Base-by-base conservation (phyloP, 495 filamentous ascomycete genomes). In the Penicillium bialowiezense region DNA sequence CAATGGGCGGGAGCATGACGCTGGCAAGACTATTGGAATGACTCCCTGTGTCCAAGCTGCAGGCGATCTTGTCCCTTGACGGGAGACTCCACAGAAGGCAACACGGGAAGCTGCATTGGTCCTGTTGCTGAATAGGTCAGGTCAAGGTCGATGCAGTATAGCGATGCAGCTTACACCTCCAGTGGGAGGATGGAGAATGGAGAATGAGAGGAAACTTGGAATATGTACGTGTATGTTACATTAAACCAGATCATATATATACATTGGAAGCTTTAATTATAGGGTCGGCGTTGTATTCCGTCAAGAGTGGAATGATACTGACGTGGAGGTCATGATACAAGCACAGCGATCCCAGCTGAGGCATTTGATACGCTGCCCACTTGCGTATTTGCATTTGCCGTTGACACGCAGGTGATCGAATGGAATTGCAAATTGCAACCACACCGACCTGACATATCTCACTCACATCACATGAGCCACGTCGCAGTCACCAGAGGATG, bases 51-150 rank as follows among this genome's bases (percentile, higher is more conserved):
- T 32, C 20, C 44, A 48, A 49, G 23, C 44, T 33, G 41, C 49
- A 29, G 49, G 34, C 24, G 49, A 38, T 51, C 35, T 17, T 21
- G 23, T 33, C 13, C 24, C 45, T 49, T 32, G 47, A 17, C 28
- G 19, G 41, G 12, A 8, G 26, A 18, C 35, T 19, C 34, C 33
- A 49, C 38, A 35, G 35, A 13, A 44, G 50, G 36, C 29, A 21
- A 48, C 34, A 34, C 54, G 54, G 54, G 34, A 52, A 28, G 17
- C 47, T 29, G 32, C 53, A 56, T 48, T 34, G 26, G 23, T 20
- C 12, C 26, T 20, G 17, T 44, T 20, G 17, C 15, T 29, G 35
- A 19, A 39, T 29, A 39, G 24, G 36, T 39, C 48, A 32, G 10
- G 18, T 40, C 37, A 38, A 26, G 23, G 8, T 3, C 8, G 3